phyloP scores from a whole-genome alignment of 805 yeast genomes.

The Monosporozyma servazzii region DNA sequence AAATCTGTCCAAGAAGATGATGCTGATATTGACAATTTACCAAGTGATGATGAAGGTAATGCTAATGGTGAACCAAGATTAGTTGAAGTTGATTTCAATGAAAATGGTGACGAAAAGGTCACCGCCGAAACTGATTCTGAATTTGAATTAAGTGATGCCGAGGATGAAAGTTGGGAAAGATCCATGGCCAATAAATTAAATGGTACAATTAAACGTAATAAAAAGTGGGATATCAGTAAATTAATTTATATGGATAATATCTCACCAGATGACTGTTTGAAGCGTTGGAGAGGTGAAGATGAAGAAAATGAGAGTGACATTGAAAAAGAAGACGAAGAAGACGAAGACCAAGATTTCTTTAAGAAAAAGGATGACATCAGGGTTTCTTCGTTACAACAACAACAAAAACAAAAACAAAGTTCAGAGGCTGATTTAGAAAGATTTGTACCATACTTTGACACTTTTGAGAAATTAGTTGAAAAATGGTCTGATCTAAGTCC shows the following conservation, averaged over 20 bases:
- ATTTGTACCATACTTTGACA: slow-evolving; percentile 29
- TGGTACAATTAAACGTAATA: slow-evolving; percentile 38
- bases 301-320: slow-evolving; percentile 36
- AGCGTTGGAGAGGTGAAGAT: slow-evolving; percentile 58
- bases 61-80: slow-evolving; percentile 35
- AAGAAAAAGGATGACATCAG: slow-evolving; percentile 36
- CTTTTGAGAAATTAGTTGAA: slow-evolving; percentile 22
- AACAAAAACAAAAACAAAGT: slow-evolving; percentile 1
- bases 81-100: slow-evolving; percentile 41
- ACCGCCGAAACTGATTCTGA: slow-evolving; percentile 47
- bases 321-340: slow-evolving; percentile 32
- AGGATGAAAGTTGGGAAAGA: slow-evolving; percentile 29
- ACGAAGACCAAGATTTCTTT: slow-evolving; percentile 44
- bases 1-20: slow-evolving; percentile 39
- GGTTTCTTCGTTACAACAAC: not conserved
- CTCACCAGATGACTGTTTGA: slow-evolving; percentile 61
- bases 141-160: slow-evolving; percentile 33
- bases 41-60: slow-evolving; percentile 36
- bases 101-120: slow-evolving; percentile 31
- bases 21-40: slow-evolving; percentile 38
- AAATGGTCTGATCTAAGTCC: slow-evolving; percentile 25
- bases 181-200: slow-evolving; percentile 52
- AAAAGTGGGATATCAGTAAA: slow-evolving; percentile 72
- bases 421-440: slow-evolving; percentile 25
- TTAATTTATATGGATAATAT: slow-evolving; percentile 71